A percentile compares a stretch with the other conserved stretches of the same genome.
phyloP scores from a whole-genome alignment of 75 land plant genomes.

The Selaginella moellendorffii region DNA sequence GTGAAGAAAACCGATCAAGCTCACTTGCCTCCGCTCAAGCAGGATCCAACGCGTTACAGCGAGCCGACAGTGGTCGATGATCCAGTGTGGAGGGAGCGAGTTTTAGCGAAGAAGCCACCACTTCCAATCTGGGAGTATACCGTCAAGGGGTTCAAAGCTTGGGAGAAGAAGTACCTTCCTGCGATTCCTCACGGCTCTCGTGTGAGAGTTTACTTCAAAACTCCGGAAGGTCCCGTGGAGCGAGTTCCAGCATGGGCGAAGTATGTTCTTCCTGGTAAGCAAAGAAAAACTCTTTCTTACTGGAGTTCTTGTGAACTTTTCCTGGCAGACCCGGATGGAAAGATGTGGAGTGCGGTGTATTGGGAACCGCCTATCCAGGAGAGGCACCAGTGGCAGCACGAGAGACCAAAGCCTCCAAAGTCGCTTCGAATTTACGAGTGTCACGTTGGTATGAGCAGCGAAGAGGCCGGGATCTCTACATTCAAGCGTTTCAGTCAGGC shows the following conservation, averaged over 20 bases:
- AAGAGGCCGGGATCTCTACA: slow-evolving; percentile 49
- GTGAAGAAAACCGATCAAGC: background rate
- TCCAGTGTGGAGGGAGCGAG: slow-evolving; percentile 57
- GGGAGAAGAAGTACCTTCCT: slow-evolving; percentile 78
- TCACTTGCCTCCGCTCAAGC: background rate
- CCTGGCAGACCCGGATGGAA: slow-evolving; percentile 52
- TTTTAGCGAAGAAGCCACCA: slow-evolving; percentile 51
- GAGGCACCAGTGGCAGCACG: slow-evolving; percentile 48
- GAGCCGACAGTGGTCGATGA: slow-evolving; percentile 27
- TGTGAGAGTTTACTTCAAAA: slow-evolving; percentile 69
- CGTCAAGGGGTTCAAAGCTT: slow-evolving; percentile 81
- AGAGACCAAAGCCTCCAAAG: slow-evolving; percentile 43
- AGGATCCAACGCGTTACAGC: slow-evolving; percentile 11
- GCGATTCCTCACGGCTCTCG: slow-evolving; percentile 73
- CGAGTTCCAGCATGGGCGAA: slow-evolving; percentile 97
- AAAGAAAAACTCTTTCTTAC: no score
- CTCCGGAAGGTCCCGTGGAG: slow-evolving; percentile 76
- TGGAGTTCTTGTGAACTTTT: background rate
- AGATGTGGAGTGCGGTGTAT: slow-evolving; percentile 51
- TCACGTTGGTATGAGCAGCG: slow-evolving; percentile 91
- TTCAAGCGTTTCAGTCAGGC: slow-evolving; percentile 62
- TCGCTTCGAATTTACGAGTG: slow-evolving; percentile 90
- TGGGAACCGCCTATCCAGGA: slow-evolving; percentile 87
- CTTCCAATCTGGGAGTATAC: slow-evolving; percentile 60
- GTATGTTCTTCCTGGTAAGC: slow-evolving; percentile 83